Evolutionary conservation across 129 eudicot species (phyloP).

Genomic region (Tagetes patula): DNA sequence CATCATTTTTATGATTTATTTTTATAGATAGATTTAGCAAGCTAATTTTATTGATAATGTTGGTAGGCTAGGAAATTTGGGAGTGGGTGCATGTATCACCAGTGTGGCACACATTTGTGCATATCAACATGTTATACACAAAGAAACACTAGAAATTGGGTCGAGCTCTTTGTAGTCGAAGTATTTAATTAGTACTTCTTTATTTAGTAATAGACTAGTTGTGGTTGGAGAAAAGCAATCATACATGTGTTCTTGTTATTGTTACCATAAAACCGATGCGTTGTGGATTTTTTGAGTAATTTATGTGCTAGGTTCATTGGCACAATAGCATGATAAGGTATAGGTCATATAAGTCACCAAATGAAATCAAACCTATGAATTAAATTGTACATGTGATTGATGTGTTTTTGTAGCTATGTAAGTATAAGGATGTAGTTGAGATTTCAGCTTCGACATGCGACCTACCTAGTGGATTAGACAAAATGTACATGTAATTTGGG

Average conservation of each 20-base stretch:
- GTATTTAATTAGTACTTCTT: background rate
- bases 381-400: background rate
- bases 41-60: background rate
- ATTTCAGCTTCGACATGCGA: background rate
- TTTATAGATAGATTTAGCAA: background rate
- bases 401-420: background rate
- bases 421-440: background rate
- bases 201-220: background rate
- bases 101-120: background rate
- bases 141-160: background rate
- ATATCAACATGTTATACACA: background rate
- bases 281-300: background rate
- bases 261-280: background rate
- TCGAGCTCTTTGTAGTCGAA: background rate
- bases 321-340: background rate
- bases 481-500: background rate
- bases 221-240: background rate
- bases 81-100: background rate
- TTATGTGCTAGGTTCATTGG: background rate
- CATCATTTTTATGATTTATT: background rate
- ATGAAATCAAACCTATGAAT: background rate
- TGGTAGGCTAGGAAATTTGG: background rate
- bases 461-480: background rate
- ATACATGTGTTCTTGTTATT: background rate
- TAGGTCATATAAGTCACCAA: background rate